phyloP scores from a whole-genome alignment of 2,329 filamentous ascomycete species.

The Botrytis pseudocinerea region DNA sequence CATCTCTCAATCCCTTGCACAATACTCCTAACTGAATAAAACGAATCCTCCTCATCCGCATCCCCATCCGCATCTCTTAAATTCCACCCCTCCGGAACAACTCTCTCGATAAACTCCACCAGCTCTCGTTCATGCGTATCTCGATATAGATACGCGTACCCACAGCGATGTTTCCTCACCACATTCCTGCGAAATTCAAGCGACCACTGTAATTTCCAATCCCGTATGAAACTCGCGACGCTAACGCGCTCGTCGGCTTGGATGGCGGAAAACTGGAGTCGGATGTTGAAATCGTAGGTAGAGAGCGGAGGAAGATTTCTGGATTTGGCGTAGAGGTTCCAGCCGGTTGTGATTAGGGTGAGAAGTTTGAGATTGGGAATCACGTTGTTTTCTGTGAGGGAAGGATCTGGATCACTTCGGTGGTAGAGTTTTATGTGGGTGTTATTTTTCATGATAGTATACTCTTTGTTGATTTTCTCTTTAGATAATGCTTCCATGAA shows the following conservation, averaged over 20 bases:
- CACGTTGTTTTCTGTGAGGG: rapidly evolving
- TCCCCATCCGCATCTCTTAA: neutral
- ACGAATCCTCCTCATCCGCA: too few species aligned
- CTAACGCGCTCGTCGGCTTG: neutral
- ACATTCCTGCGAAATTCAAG: neutral
- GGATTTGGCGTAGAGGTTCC: neutral
- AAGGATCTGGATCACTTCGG: neutral
- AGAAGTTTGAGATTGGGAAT: neutral
- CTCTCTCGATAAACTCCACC: neutral
- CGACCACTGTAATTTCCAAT: neutral
- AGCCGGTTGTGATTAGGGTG: neutral
- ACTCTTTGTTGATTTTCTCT: rapidly evolving
- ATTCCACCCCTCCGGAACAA: neutral
- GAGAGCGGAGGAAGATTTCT: neutral
- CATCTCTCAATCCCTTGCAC: neutral
- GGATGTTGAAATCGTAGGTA: neutral
- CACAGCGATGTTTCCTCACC: neutral
- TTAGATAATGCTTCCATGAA: neutral
- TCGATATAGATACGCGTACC: neutral
- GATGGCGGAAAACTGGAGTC: neutral
- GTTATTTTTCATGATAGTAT: rapidly evolving
- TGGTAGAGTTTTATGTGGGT: neutral
- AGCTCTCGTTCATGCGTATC: neutral
- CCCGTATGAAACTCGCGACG: neutral
- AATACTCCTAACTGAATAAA: neutral